Base-by-base conservation (phyloP, 441 rosid genomes). In the Pelargonium myrrhifolium region DNA sequence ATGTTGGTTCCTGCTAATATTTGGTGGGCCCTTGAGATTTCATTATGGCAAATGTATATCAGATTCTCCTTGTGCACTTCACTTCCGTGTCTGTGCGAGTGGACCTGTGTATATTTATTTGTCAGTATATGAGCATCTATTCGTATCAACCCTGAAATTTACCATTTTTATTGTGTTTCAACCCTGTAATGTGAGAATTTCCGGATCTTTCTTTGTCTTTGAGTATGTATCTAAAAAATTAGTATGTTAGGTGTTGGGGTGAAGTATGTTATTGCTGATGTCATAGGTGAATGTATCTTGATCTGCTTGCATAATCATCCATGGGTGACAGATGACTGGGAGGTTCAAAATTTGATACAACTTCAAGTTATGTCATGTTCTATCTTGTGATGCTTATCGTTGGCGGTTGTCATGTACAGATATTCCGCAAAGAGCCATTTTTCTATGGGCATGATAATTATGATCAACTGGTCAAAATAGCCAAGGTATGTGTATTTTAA, bases 401-500 rank as follows among this genome's bases (percentile, higher is more conserved):
- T 67, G 64, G 56, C 40, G 37, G 37, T 80, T 73, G 53, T 76
- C 72, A 66, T 75, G 42, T 75, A 39, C 88, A 90, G 97, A 88
- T 90, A 82, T 90, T 88, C 74, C 91, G 95, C 0, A 88, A 90
- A 79, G 97, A 88, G 70, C 95, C 95, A 3, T 87, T 90, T 81
- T 88, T 90, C 79, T 88, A 90, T 67, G 97, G 97, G 56, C 97
- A 90, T 82, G 97, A 90, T 80, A 88, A 90, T 67, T 75, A 88
- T 76, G 97, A 90, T 75, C 97, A 90, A 61, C 78, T 90, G 74
- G 95, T 86, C 65, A 88, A 88, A 81, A 87, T 90, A 62, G 93
- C 93, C 60, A 90, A 88, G 93, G 97, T 87, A 82, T 68, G 83
- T 77, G 51, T 68, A 71, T 9, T 51, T 51, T 51, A 8, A 11